A percentile compares a stretch with the other conserved stretches of the same genome.
Conservation (phyloP, 2,329 filamentous ascomycete genomes). For the Pseudopyricularia cyperi region DNA sequence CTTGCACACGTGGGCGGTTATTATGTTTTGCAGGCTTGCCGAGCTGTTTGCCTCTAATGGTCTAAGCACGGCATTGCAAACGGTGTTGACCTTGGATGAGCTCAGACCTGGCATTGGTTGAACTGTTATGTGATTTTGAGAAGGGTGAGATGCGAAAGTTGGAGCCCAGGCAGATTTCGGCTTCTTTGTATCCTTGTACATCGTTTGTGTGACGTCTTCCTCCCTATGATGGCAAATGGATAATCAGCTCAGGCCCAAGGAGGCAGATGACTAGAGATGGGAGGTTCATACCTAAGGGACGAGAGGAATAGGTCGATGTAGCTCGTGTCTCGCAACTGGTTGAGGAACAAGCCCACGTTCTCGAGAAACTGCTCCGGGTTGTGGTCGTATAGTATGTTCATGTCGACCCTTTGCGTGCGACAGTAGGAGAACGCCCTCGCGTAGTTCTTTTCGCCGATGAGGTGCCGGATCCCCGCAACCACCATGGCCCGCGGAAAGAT, state of each 20-base stretch:
- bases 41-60: slow-evolving; percentile 48
- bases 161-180: slow-evolving; percentile 3
- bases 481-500: slow-evolving; percentile 90
- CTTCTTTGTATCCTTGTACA: slow-evolving; percentile 79
- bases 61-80: slow-evolving; percentile 74
- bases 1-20: slow-evolving; percentile 93
- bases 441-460: slow-evolving; percentile 73
- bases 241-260: background rate
- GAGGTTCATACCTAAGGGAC: slow-evolving; percentile 51
- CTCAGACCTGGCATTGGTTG: background rate
- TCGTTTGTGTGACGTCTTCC: slow-evolving; percentile 84
- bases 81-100: slow-evolving; percentile 62
- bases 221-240: slow-evolving; percentile 36
- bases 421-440: slow-evolving; percentile 75
- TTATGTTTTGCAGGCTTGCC: slow-evolving; percentile 69
- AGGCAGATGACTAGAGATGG: background rate
- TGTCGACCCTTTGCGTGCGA: slow-evolving; percentile 85
- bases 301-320: slow-evolving; percentile 88
- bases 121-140: background rate
- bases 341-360: slow-evolving; percentile 63
- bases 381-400: slow-evolving; percentile 95
- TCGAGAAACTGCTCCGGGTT: slow-evolving; percentile 74
- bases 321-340: slow-evolving; percentile 69
- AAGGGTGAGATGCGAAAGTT: background rate
- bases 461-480: slow-evolving; percentile 71